Evolutionary conservation across 2,329 filamentous ascomycete genomes (phyloP).

Genomic region (Curvularia hawaiiensis): DNA sequence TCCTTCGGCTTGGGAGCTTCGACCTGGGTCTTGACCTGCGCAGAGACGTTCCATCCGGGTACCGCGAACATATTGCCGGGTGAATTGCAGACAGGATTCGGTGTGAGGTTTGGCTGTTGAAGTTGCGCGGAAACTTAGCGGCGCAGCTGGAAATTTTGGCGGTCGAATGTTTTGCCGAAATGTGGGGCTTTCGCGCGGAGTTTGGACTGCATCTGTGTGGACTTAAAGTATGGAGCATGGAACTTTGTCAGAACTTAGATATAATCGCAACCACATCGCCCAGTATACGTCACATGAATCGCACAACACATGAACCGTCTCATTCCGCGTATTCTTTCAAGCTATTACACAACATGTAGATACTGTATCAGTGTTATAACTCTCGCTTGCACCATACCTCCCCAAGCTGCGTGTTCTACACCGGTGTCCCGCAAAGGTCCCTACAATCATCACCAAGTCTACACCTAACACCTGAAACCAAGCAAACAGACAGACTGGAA

Average conservation of each 20-base stretch:
- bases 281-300: not conserved
- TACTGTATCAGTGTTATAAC: not conserved
- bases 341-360: not conserved
- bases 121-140: conserved; percentile 3
- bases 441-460: not conserved
- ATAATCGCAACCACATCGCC: not conserved
- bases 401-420: not conserved
- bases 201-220: not conserved
- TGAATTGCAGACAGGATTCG: not conserved
- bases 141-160: conserved; percentile 23
- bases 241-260: not conserved
- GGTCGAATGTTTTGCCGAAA: conserved; percentile 26
- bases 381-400: not conserved
- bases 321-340: not conserved
- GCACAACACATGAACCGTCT: not conserved
- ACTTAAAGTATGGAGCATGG: not conserved
- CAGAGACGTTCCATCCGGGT: conserved; percentile 85
- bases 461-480: not conserved
- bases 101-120: not conserved
- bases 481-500: not conserved
- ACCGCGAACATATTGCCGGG: conserved; percentile 78
- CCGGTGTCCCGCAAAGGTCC: not conserved
- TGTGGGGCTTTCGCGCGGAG: conserved; percentile 28
- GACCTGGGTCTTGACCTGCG: conserved; percentile 74
- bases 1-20: conserved; percentile 46